These are phyloP conservation scores for carrot (Daucus carota) DNA, from an alignment of 129 eudicot species.

Conservation along the genomic window DH1_v3.0 NC_030382.2:58836501-58837000, in stretches of 20 bases:
- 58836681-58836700: constrained; percentile 55
- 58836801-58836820: constrained; percentile 43
- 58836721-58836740: constrained; percentile 54
- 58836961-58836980: not conserved
- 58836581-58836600: not conserved
- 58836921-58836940: constrained; percentile 3
- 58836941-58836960: constrained; percentile 1
- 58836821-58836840: constrained; percentile 14
- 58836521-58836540: not conserved
- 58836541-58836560: not conserved
- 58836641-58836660: constrained; percentile 6
- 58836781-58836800: constrained; percentile 61
- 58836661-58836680: constrained; percentile 30
- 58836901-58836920: constrained; percentile 8
- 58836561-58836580: not conserved
- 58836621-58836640: not conserved
- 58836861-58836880: constrained; percentile 11
- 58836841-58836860: not conserved
- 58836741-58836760: constrained; percentile 38
- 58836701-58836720: constrained; percentile 69
- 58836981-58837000: not conserved
- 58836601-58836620: not conserved
- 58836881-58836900: not conserved
- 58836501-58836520: not conserved
- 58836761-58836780: constrained; percentile 35